These are phyloP conservation scores for Trichoderma atroviride DNA, from an alignment of 2,329 filamentous ascomycete species.

Conservation along the genomic window DNA sequence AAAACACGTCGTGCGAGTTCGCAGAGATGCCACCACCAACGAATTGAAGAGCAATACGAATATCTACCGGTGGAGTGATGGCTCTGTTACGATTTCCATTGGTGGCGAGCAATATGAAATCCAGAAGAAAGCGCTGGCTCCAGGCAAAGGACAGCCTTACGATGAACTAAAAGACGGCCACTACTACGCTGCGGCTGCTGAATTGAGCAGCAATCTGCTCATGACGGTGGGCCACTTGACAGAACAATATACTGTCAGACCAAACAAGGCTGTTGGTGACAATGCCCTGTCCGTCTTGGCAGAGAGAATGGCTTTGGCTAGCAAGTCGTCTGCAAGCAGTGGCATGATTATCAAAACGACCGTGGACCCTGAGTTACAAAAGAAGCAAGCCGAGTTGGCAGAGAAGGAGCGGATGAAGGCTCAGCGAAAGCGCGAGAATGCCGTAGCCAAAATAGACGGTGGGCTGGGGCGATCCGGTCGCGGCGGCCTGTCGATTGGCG, in stretches of 20 bases:
- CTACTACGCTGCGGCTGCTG: constrained; percentile 74
- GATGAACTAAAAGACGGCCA: constrained; percentile 70
- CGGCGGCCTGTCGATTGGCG: constrained; percentile 66
- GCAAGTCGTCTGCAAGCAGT: constrained; percentile 57
- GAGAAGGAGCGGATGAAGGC: constrained; percentile 73
- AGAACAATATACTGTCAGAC: constrained; percentile 69
- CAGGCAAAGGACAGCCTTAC: constrained; percentile 61
- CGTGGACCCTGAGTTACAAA: constrained; percentile 74
- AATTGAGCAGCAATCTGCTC: constrained; percentile 67
- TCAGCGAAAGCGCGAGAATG: constrained; percentile 68
- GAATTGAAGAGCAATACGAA: constrained; percentile 74
- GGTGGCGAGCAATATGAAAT: constrained; percentile 77
- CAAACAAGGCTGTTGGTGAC: constrained; percentile 69
- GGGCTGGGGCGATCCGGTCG: constrained; percentile 54
- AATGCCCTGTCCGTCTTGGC: constrained; percentile 71
- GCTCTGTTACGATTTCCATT: constrained; percentile 73
- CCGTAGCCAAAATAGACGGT: constrained; percentile 65
- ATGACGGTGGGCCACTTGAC: constrained; percentile 76
- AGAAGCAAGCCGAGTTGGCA: constrained; percentile 71
- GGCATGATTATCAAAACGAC: constrained; percentile 71
- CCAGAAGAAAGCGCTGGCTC: constrained; percentile 69
- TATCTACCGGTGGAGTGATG: constrained; percentile 77
- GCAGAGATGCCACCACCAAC: constrained; percentile 65
- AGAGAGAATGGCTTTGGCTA: constrained; percentile 66
- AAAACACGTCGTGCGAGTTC: constrained; percentile 69